Conservation (phyloP, 1,139 yeast genomes). For the Candida anutae region DNA sequence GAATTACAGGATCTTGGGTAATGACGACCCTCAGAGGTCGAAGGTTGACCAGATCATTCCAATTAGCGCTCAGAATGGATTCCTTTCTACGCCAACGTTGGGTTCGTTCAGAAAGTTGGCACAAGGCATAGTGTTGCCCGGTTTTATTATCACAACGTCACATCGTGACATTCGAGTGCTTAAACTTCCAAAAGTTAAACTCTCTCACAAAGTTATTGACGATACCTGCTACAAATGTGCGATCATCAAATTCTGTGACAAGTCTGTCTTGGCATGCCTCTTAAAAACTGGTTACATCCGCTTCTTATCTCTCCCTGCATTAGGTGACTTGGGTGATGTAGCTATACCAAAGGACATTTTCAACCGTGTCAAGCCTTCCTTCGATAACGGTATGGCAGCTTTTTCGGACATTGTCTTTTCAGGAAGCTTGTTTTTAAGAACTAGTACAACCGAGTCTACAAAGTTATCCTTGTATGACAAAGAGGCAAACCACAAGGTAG, state of each 20-base stretch:
- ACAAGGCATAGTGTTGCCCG: constrained; percentile 56
- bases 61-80: constrained; percentile 50
- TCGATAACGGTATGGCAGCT: constrained; percentile 17
- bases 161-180: constrained; percentile 57
- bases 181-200: constrained; percentile 50
- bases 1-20: constrained; percentile 22
- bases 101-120: constrained; percentile 54
- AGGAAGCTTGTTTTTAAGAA: constrained; percentile 68
- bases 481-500: constrained; percentile 27
- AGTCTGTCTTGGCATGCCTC: constrained; percentile 31
- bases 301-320: constrained; percentile 31
- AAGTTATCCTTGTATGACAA: constrained; percentile 29
- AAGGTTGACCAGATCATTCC: constrained; percentile 53
- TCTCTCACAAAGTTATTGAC: constrained; percentile 59
- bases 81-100: constrained; percentile 56
- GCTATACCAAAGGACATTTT: constrained; percentile 28
- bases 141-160: constrained; percentile 54
- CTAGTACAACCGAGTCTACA: constrained; percentile 47
- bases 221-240: constrained; percentile 50
- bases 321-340: constrained; percentile 30
- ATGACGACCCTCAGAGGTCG: constrained; percentile 39
- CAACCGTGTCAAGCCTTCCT: constrained; percentile 14
- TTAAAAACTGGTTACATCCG: constrained; percentile 32
- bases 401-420: constrained; percentile 43
- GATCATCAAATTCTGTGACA: constrained; percentile 19